Percentiles rank a stretch among this genome's conserved stretches.
phyloP scores from a whole-genome alignment of 208 protist species.

The Phytomonas sp. region DNA sequence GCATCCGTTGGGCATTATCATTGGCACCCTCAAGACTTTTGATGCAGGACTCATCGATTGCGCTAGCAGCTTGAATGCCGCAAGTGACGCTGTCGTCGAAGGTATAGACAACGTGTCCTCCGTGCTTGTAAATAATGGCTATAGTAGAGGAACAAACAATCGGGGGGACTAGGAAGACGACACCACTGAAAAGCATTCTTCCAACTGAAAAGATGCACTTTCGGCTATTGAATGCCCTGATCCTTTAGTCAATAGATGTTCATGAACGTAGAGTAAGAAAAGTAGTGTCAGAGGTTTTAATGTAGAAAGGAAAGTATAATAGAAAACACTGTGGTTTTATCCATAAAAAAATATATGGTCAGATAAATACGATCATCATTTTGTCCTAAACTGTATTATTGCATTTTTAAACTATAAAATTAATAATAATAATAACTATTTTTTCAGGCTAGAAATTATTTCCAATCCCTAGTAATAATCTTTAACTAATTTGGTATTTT shows the following conservation, averaged over 20 bases:
- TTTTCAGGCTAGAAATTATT: too few relatives aligned
- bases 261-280: not conserved
- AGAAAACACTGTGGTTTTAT: not conserved
- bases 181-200: constrained; percentile 2
- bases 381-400: not conserved
- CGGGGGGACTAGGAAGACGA: not conserved
- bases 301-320: not conserved
- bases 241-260: not conserved
- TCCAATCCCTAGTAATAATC: too few relatives aligned
- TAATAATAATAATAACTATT: not conserved
- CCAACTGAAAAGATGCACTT: not conserved
- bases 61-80: constrained; percentile 21
- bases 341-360: not conserved
- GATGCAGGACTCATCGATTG: constrained; percentile 18
- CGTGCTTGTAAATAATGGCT: constrained; percentile 10
- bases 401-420: not conserved
- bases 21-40: not conserved
- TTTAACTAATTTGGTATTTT: too few relatives aligned
- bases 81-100: constrained; percentile 5
- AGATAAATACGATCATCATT: not conserved
- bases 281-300: not conserved
- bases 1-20: not conserved
- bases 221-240: not conserved
- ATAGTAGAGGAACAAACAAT: not conserved
- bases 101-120: constrained; percentile 30